Percentiles rank a stretch among this genome's conserved stretches.
Conservation (phyloP, 768 basidiomycete species). For the Dendrothele bispora region DNA sequence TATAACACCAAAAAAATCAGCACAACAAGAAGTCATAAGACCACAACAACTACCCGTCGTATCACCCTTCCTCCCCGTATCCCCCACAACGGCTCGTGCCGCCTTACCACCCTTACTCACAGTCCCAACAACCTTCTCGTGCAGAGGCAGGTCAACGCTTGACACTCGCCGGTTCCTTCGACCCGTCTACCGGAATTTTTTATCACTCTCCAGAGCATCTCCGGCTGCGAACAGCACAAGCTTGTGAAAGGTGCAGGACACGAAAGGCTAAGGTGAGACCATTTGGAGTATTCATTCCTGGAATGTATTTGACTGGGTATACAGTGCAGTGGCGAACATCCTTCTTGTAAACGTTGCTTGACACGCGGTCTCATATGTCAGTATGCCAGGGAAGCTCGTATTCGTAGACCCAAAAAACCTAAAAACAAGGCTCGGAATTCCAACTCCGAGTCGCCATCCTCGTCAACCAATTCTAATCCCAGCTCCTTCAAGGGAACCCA, state of each 20-base stretch:
- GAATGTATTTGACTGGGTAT: neutral
- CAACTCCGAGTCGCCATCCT: too few relatives aligned
- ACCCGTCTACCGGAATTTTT: constrained; percentile 65
- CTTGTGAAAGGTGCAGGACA: constrained; percentile 72
- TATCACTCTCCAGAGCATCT: constrained; percentile 65
- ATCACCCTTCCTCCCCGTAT: too few relatives aligned
- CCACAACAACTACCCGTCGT: too few relatives aligned
- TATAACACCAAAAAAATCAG: too few relatives aligned
- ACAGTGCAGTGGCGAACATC: constrained; percentile 73
- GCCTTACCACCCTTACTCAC: too few relatives aligned
- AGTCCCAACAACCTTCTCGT: too few relatives aligned
- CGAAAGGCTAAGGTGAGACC: constrained; percentile 80
- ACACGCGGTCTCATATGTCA: constrained; percentile 59
- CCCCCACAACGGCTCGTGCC: too few relatives aligned
- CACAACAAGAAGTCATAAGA: too few relatives aligned
- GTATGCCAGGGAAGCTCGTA: constrained; percentile 65
- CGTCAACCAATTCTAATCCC: too few relatives aligned
- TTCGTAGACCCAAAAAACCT: constrained; percentile 38
- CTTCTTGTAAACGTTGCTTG: constrained; percentile 65
- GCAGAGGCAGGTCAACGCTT: too few relatives aligned
- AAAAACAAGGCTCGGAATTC: too few relatives aligned
- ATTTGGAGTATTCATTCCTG: neutral
- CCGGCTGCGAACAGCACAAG: constrained; percentile 68
- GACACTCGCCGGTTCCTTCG: constrained; percentile 60
- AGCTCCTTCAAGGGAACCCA: too few relatives aligned